phyloP scores from a whole-genome alignment of 176 grass and related monocot species.

The Thalia dealbata region DNA sequence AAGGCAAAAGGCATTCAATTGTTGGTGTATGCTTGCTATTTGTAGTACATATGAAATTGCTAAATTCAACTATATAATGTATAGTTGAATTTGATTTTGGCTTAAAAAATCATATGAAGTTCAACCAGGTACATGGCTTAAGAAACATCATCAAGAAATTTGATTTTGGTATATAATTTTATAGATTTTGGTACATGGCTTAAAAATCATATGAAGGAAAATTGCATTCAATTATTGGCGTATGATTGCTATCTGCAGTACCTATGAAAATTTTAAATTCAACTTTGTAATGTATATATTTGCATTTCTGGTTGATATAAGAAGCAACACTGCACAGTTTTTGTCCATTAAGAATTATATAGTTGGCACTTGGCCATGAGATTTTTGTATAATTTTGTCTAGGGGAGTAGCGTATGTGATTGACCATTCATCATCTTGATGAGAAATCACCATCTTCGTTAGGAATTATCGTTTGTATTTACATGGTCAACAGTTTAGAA shows the following conservation, averaged over 20 bases:
- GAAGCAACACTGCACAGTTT: neutral
- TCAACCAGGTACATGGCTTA: conserved; percentile 43
- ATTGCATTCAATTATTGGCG: neutral
- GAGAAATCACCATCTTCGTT: neutral
- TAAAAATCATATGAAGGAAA: neutral
- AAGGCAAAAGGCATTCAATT: neutral
- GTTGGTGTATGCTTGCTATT: neutral
- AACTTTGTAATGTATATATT: neutral
- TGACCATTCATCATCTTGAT: no score
- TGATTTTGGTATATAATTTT: neutral
- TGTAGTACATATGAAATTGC: neutral
- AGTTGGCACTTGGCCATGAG: neutral
- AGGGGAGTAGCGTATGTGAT: neutral
- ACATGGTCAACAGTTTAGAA: neutral
- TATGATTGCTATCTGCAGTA: neutral
- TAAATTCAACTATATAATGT: neutral
- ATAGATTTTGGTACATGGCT: conserved; percentile 40
- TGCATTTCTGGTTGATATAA: neutral
- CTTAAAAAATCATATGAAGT: no score
- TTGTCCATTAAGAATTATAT: neutral
- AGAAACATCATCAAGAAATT: neutral
- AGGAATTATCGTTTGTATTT: no score
- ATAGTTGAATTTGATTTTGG: no score
- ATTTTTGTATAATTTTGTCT: neutral
- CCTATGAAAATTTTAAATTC: neutral